Evolutionary conservation across 164 flowering plant genomes (phyloP), one percentile per base, ranked within the genome.

Genomic region (Malania oleifera): DNA sequence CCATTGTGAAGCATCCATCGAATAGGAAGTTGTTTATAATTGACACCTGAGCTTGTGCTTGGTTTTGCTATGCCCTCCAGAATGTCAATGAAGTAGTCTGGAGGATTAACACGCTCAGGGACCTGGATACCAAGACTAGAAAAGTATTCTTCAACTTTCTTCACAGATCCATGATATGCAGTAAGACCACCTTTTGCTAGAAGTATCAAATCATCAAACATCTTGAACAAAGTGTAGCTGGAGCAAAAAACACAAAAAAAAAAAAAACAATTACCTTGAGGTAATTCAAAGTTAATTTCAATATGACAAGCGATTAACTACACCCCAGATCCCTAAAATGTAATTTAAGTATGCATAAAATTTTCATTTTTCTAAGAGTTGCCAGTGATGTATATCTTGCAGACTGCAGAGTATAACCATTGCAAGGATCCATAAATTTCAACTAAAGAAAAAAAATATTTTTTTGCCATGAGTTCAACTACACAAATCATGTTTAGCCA

Each of bases 1-100:
- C 97, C 95, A 58, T 86, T 93, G 57, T 90, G 95, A 67, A 86
- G 81, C 98, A 93, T 87, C 98, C 98, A 93, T 76, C 86, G 80
- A 23, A 90, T 70, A 24, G 98, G 98, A 63, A 93, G 98, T 43
- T 90, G 83, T 65, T 79, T 78, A 47, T 58, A 55, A 49, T 57
- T 76, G 37, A 84, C 72, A 24, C 67, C 80, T 44, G 83, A 18
- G 48, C 65, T 74, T 50, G 70, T 48, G 58, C 65, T 76, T 31
- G 80, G 83, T 63, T 89, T 89, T 20, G 80, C 77, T 43, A 93
- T 82, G 52, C 98, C 97, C 72, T 92, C 98, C 72, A 92, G 65
- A 67, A 92, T 90, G 80, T 92, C 98, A 66, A 92, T 92, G 70
- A 62, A 92, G 75, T 89, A 70, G 60, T 92, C 98, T 20, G 98